phyloP scores from a whole-genome alignment of 2,329 filamentous ascomycete genomes.

The Penicillium brasilianum region DNA sequence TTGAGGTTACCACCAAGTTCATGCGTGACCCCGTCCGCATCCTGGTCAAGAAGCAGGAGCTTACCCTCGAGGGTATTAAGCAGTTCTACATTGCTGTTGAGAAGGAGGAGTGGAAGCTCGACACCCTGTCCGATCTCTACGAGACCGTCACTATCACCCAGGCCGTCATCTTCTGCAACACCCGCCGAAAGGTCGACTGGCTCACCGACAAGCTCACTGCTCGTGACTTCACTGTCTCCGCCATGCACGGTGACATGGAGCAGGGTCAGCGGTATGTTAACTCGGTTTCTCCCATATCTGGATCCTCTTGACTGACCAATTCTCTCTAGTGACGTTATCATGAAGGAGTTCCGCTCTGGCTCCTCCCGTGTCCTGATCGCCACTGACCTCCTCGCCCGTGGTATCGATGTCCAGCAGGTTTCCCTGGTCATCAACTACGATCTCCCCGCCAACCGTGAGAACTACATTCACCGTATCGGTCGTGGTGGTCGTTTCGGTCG shows the following conservation, averaged over 20 bases:
- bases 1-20: constrained; percentile 99
- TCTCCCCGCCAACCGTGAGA: constrained; percentile 96
- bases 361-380: constrained; percentile 96
- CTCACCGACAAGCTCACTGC: constrained; percentile 99
- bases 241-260: constrained; percentile 99
- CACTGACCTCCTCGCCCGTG: constrained; percentile 96
- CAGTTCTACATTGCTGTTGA: constrained; percentile 99
- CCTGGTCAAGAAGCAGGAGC: constrained; percentile 58
- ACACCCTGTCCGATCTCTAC: constrained; percentile 97
- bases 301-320: not conserved
- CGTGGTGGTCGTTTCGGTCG: constrained; percentile 93
- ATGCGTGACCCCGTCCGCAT: constrained; percentile 76
- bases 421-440: constrained; percentile 99
- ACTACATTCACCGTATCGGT: constrained; percentile 99
- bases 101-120: constrained; percentile 99
- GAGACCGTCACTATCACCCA: constrained; percentile 98
- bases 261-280: constrained; percentile 74
- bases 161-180: constrained; percentile 99
- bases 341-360: constrained; percentile 97
- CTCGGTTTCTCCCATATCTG: no score
- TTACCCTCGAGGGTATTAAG: constrained; percentile 96
- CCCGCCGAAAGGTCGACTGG: constrained; percentile 98
- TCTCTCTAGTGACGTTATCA: constrained; percentile 78
- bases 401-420: constrained; percentile 98
- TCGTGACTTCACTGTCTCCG: constrained; percentile 96